Base-by-base conservation (phyloP, 306 rosid genomes). In the Cicer judaicum region DNA sequence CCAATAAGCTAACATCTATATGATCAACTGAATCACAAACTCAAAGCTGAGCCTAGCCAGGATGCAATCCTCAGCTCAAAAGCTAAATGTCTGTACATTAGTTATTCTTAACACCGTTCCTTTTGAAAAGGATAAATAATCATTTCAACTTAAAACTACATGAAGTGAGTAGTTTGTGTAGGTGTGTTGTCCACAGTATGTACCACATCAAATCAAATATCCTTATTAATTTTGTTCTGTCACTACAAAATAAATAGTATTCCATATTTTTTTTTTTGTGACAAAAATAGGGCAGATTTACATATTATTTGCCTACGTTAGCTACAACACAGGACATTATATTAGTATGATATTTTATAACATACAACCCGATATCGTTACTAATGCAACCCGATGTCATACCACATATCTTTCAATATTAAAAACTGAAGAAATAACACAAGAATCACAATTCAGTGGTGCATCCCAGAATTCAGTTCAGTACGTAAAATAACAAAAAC, bases 1-100 rank as follows among this genome's bases (percentile, higher is more conserved):
- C 41, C 68, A 55, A 63, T 44, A 62, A 62, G 75, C 14, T 14
- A 56, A 69, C 41, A 75, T 68, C 57, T 38, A 62, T 38, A 65
- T 16, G 55, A 76, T 15, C 16, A 50, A 34, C 42, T 16, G 12
- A 53, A 16, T 18, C 29, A 8, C 36, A 5, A 54, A 70, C 64
- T 16, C 49, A 10, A 70, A 15, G 34, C 63, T 38, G 39, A 70
- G 40, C 38, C 64, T 70, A 54, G 40, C 19, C 39, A 48, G 72
- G 72, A 67, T 67, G 54, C 24, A 47, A 47, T 24, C 56, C 41
- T 67, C 10, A 18, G 12, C 56, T 67, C 43, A 46, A 66, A 64
- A 64, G 53, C 55, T 11, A 5, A 67, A 10, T 7, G 21, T 46
- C 24, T 3, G 19, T 19, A 24, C 21, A 29, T 10, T 44, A 1